Evolutionary conservation across 75 land plant genomes (phyloP).

Genomic region (Cunninghamia lanceolata): DNA sequence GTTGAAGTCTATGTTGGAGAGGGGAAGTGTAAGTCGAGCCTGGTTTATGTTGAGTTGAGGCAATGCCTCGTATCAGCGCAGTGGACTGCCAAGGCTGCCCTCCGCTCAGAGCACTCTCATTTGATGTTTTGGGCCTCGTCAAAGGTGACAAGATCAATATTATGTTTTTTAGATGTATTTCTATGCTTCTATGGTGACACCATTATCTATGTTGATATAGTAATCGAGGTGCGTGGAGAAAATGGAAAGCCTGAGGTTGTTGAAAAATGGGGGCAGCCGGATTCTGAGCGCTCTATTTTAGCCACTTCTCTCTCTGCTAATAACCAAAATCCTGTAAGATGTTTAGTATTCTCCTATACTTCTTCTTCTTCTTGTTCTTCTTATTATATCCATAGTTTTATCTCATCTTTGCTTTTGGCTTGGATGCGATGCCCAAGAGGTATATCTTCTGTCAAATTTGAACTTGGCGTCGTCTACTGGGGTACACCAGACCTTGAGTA

Average conservation of each 20-base stretch:
- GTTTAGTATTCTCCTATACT: neutral
- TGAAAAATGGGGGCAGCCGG: constrained; percentile 79
- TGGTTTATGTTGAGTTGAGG: neutral
- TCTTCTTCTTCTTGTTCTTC: neutral
- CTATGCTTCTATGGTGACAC: neutral
- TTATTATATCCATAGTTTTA: neutral
- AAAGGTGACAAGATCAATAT: constrained; percentile 47
- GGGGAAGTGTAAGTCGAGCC: neutral
- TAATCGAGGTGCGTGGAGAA: constrained; percentile 53
- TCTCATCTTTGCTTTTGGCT: neutral
- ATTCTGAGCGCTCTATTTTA: constrained; percentile 42
- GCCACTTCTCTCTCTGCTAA: constrained; percentile 50
- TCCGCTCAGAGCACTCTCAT: constrained; percentile 61
- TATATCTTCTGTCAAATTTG: too few species aligned
- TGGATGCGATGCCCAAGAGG: too few species aligned
- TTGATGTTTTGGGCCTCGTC: constrained; percentile 71
- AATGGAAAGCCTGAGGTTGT: constrained; percentile 61
- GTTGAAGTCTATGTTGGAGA: neutral
- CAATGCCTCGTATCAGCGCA: constrained; percentile 41
- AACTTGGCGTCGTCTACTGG: too few species aligned
- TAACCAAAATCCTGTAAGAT: constrained; percentile 37
- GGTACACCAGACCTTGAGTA: too few species aligned
- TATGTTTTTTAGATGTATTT: neutral
- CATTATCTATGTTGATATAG: constrained; percentile 15
- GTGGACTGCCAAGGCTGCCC: constrained; percentile 62